Conservation (phyloP, 2,329 filamentous ascomycete species). For the Aspergillus uvarum region DNA sequence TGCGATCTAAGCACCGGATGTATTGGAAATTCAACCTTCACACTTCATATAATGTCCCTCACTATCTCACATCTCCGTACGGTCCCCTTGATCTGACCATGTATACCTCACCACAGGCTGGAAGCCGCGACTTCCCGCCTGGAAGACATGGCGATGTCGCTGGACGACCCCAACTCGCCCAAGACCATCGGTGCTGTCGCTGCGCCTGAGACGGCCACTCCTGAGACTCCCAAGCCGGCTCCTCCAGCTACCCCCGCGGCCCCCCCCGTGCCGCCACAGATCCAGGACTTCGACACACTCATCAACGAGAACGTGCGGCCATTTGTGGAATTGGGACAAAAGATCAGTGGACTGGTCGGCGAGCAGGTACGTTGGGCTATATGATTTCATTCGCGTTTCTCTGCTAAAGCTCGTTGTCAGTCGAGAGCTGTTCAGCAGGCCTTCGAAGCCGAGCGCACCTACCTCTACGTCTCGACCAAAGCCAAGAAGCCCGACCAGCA, state of each 20-base stretch:
- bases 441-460: constrained; percentile 82
- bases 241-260: constrained; percentile 50
- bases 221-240: constrained; percentile 31
- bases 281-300: constrained; percentile 84
- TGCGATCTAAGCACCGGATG: not conserved
- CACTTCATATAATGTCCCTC: not conserved
- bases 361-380: constrained; percentile 64
- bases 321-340: constrained; percentile 74
- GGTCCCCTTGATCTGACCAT: constrained; percentile 30
- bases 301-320: constrained; percentile 71
- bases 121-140: constrained; percentile 95
- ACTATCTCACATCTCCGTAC: not conserved
- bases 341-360: constrained; percentile 73
- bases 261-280: constrained; percentile 68
- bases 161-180: constrained; percentile 49
- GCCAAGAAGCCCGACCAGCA: constrained; percentile 85
- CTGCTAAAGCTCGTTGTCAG: constrained; percentile 35
- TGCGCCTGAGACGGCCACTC: constrained; percentile 22
- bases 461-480: constrained; percentile 83
- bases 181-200: constrained; percentile 32
- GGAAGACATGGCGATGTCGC: constrained; percentile 88
- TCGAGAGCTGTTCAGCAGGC: constrained; percentile 60
- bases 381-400: not conserved
- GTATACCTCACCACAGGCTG: constrained; percentile 66
- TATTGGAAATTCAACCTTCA: not conserved